Conservation (phyloP, 208 protist genomes). For the Leishmania tropica region DNA sequence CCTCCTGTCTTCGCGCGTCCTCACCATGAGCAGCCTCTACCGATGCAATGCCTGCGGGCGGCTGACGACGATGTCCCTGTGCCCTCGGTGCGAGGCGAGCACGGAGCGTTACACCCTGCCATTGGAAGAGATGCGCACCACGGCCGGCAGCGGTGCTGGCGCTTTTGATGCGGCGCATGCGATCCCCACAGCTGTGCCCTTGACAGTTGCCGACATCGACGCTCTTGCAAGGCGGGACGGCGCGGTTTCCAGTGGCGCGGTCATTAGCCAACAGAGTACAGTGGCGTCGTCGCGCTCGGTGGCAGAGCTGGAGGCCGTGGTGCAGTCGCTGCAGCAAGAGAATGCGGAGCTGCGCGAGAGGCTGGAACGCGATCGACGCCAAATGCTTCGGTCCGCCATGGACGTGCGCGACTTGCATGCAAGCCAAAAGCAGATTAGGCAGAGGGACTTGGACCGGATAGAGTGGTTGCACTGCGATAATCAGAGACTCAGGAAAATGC, state of each 20-base stretch:
- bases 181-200: not conserved
- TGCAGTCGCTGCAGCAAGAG: conserved; percentile 17
- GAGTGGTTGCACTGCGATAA: conserved; percentile 31
- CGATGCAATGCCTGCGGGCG: conserved; percentile 33
- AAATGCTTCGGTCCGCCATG: conserved; percentile 42
- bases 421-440: conserved; percentile 9
- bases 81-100: conserved; percentile 39
- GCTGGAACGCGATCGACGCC: conserved; percentile 20
- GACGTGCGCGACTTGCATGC: conserved; percentile 39
- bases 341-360: conserved; percentile 19
- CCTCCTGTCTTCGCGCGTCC: not conserved
- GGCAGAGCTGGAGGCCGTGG: not conserved
- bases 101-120: conserved; percentile 20
- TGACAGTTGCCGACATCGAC: conserved; percentile 13
- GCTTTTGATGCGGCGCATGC: not conserved
- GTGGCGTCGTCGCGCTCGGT: not conserved
- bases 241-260: not conserved
- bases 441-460: conserved; percentile 16
- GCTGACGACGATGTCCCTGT: conserved; percentile 46
- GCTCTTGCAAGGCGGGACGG: not conserved
- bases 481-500: conserved; percentile 8
- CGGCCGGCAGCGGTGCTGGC: not conserved
- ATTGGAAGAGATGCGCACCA: not conserved
- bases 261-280: too few relatives aligned
- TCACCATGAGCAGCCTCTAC: conserved; percentile 25